A percentile compares a stretch with the other conserved stretches of the same genome.
These are phyloP conservation scores for Pleurotus cornucopiae DNA, from an alignment of 768 basidiomycete genomes.

Conservation along the genomic window DNA sequence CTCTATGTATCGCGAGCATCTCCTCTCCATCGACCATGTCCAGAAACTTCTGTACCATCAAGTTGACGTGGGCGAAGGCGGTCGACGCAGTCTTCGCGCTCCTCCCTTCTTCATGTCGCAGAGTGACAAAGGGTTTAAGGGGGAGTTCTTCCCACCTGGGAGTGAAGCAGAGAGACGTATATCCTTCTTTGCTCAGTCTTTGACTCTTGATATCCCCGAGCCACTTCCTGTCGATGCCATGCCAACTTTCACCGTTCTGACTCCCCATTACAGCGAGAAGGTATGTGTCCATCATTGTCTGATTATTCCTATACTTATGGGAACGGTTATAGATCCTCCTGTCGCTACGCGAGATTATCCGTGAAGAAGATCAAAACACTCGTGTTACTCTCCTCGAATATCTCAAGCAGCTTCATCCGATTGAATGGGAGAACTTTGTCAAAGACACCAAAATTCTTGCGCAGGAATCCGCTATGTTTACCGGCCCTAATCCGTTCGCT, in stretches of 20 bases:
- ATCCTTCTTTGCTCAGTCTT: slow-evolving; percentile 97
- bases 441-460: slow-evolving; percentile 99
- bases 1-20: slow-evolving; percentile 98
- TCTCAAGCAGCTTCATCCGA: slow-evolving; percentile 94
- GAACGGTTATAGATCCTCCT: slow-evolving; percentile 65
- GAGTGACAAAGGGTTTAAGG: slow-evolving; percentile 73
- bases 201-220: slow-evolving; percentile 92
- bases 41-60: slow-evolving; percentile 98
- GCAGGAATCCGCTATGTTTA: slow-evolving; percentile 87
- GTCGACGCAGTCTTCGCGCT: slow-evolving; percentile 87
- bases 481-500: slow-evolving; percentile 67
- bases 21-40: slow-evolving; percentile 98
- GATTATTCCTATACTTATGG: no score
- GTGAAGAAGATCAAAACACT: slow-evolving; percentile 96
- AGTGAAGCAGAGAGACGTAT: slow-evolving; percentile 97
- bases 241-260: slow-evolving; percentile 98
- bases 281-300: slow-evolving; percentile 28
- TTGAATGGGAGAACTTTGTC: slow-evolving; percentile 99
- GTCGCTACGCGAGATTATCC: slow-evolving; percentile 95
- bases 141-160: slow-evolving; percentile 90
- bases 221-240: slow-evolving; percentile 97
- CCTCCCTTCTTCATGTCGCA: slow-evolving; percentile 99
- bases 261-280: slow-evolving; percentile 99
- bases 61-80: slow-evolving; percentile 74
- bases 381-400: slow-evolving; percentile 97